Conservation (phyloP, 306 rosid species). For the Trifolium dubium region DNA sequence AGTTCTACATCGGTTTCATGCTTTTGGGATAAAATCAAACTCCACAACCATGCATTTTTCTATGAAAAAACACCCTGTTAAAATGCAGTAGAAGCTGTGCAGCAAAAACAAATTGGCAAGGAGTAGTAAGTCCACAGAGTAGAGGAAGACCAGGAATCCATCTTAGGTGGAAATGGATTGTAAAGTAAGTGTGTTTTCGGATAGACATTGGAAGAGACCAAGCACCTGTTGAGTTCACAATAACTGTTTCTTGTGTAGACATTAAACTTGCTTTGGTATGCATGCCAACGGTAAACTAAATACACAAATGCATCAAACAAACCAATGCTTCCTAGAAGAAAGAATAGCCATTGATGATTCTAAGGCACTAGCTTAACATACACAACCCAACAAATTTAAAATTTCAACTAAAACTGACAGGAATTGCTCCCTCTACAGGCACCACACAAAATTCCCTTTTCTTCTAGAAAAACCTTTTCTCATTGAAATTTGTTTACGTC, state of each 20-base stretch:
- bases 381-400: neutral
- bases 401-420: neutral
- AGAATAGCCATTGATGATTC: neutral
- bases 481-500: neutral
- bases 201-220: neutral
- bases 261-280: neutral
- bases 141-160: neutral
- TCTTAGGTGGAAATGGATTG: neutral
- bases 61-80: neutral
- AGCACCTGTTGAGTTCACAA: neutral
- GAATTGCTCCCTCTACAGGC: neutral
- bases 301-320: neutral
- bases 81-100: neutral
- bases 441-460: slow-evolving; percentile 7
- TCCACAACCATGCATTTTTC: slow-evolving; percentile 3
- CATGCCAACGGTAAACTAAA: neutral
- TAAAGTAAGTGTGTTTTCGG: neutral
- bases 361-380: neutral
- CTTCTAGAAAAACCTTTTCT: neutral
- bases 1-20: neutral
- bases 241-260: neutral
- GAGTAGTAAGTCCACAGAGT: neutral
- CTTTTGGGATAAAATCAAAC: slow-evolving; percentile 17
- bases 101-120: neutral
- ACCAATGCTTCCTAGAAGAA: neutral